A percentile compares a stretch with the other conserved stretches of the same genome.
Evolutionary conservation across 345 rosid genomes (phyloP).

Genomic region (Salix brachista): DNA sequence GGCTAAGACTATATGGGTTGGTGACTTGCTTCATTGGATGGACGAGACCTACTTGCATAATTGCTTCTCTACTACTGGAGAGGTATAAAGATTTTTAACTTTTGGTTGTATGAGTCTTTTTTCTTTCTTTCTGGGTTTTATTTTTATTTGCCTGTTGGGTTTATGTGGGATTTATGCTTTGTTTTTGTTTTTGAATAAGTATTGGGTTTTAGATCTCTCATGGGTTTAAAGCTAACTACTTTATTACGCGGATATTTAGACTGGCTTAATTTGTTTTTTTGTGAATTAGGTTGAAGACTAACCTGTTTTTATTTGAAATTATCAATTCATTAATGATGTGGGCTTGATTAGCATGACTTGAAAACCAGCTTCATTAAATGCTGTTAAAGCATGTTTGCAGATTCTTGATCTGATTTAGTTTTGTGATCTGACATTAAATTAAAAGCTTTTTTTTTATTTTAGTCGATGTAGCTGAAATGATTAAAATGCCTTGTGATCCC

Average conservation of each 20-base stretch:
- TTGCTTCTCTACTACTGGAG: conserved; percentile 69
- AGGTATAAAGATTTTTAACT: conserved; percentile 33
- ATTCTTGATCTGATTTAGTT: neutral
- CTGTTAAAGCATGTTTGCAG: neutral
- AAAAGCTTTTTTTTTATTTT: neutral
- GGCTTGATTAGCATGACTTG: neutral
- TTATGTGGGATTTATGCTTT: neutral
- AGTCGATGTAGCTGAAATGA: too few species aligned
- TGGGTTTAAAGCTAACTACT: neutral
- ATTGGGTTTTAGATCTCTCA: neutral
- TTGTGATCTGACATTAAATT: neutral
- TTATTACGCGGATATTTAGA: neutral
- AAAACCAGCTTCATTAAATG: neutral
- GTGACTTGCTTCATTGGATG: conserved; percentile 77
- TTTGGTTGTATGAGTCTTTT: neutral
- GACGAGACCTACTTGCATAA: conserved; percentile 73
- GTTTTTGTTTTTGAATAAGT: neutral
- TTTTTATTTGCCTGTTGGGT: neutral
- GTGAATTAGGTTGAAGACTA: neutral
- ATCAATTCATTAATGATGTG: neutral
- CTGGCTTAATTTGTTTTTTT: neutral
- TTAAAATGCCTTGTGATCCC: neutral
- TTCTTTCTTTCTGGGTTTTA: neutral
- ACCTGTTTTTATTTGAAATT: neutral
- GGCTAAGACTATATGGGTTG: conserved; percentile 74